phyloP scores from a whole-genome alignment of 306 rosid species.

The Castanospermum australe region DNA sequence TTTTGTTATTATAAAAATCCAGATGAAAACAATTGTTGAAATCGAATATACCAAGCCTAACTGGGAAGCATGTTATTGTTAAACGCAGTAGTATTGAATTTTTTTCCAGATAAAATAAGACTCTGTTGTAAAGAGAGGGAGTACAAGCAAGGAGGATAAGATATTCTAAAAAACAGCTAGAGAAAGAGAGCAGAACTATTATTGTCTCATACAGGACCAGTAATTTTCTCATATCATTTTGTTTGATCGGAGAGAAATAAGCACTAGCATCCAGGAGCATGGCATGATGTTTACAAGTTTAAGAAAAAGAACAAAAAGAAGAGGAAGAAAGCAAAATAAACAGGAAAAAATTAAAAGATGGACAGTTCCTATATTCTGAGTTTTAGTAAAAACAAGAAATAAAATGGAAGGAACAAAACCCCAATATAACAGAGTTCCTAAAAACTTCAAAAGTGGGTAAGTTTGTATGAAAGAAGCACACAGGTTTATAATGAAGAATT shows the following conservation, averaged over 20 bases:
- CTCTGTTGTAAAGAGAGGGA: neutral
- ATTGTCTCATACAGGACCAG: neutral
- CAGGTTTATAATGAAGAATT: constrained; percentile 2
- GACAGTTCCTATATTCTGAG: neutral
- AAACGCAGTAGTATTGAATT: neutral
- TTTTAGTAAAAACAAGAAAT: neutral
- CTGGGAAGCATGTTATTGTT: neutral
- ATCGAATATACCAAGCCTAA: neutral
- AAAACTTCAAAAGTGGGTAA: neutral
- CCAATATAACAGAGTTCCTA: neutral
- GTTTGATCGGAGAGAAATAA: neutral
- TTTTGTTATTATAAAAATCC: neutral
- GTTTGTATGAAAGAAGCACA: neutral
- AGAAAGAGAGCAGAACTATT: neutral
- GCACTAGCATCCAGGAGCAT: neutral
- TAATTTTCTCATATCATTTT: neutral
- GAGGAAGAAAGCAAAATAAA: neutral
- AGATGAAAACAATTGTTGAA: neutral
- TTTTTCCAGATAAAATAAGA: neutral
- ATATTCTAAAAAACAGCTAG: neutral
- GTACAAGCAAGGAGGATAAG: neutral
- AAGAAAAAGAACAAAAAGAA: neutral
- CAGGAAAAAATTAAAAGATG: neutral
- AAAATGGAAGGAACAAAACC: neutral
- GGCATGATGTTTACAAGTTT: neutral